Conservation (phyloP, 768 basidiomycete species). For the Coprinopsis cinerea region DNA sequence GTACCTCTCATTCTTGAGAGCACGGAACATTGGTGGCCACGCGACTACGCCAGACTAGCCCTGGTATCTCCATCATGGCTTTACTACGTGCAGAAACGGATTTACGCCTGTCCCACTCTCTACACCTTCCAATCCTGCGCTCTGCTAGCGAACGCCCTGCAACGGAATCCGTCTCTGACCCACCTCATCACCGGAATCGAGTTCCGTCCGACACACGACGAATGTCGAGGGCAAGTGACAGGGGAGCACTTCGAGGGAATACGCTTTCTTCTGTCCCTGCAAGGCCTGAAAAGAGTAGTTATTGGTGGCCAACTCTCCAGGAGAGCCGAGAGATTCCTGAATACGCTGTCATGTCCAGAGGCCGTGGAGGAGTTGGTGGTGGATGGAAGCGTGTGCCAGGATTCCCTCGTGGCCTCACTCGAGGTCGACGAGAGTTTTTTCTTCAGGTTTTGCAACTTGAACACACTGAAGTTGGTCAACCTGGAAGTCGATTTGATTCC, state of each 20-base stretch:
- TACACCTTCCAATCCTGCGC: constrained; percentile 35
- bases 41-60: constrained; percentile 44
- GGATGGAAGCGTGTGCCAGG: constrained; percentile 33
- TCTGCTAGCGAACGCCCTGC: constrained; percentile 37
- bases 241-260: constrained; percentile 19
- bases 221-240: not conserved
- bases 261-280: constrained; percentile 35
- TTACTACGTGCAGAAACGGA: constrained; percentile 33
- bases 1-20: constrained; percentile 47
- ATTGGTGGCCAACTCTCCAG: constrained; percentile 45
- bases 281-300: constrained; percentile 35
- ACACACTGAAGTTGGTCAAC: constrained; percentile 35
- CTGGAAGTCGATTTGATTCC: constrained; percentile 38
- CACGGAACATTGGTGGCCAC: constrained; percentile 47
- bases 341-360: constrained; percentile 34
- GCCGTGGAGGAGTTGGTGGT: constrained; percentile 37
- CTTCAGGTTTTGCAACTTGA: constrained; percentile 38
- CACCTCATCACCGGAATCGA: constrained; percentile 35
- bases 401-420: constrained; percentile 32
- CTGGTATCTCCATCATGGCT: constrained; percentile 46
- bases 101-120: constrained; percentile 39
- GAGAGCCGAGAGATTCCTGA: constrained; percentile 43
- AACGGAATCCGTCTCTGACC: constrained; percentile 28
- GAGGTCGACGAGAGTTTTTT: constrained; percentile 50
- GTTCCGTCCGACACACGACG: constrained; percentile 27